These are phyloP conservation scores for Flaveria linearis DNA, from an alignment of 129 eudicot species.

Conservation along the genomic window DNA sequence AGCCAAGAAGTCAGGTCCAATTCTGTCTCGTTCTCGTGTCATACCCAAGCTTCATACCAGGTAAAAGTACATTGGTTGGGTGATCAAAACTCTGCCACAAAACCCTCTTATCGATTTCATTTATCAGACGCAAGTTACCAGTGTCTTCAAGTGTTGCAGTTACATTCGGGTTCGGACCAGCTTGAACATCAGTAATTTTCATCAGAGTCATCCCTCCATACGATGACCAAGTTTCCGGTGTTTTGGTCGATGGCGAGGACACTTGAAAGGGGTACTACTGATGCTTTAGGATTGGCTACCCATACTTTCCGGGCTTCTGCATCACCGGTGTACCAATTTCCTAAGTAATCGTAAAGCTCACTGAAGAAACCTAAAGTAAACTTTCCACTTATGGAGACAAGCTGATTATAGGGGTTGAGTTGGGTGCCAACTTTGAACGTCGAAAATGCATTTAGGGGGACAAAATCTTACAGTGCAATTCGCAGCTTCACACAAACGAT, in stretches of 20 bases:
- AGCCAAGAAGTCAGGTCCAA: constrained; percentile 41
- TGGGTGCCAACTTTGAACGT: constrained; percentile 15
- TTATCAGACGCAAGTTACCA: constrained; percentile 31
- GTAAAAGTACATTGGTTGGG: constrained; percentile 39
- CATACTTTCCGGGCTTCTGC: constrained; percentile 26
- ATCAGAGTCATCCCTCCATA: not conserved
- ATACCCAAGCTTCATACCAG: constrained; percentile 44
- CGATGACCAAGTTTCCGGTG: constrained; percentile 34
- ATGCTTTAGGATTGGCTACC: constrained; percentile 41
- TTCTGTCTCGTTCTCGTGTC: constrained; percentile 2
- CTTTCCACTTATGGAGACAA: constrained; percentile 22
- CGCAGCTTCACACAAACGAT: constrained; percentile 20
- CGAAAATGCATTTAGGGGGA: constrained; percentile 20
- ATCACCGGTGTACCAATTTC: constrained; percentile 41
- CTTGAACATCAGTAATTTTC: constrained; percentile 18
- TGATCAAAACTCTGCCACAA: constrained; percentile 51
- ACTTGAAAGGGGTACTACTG: constrained; percentile 16
- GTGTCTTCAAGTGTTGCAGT: constrained; percentile 36
- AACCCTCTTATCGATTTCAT: constrained; percentile 16
- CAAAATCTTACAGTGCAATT: constrained; percentile 29
- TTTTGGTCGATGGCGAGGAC: constrained; percentile 23
- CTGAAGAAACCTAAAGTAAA: constrained; percentile 41
- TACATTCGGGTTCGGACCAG: constrained; percentile 20
- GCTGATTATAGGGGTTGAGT: constrained; percentile 13
- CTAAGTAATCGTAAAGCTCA: constrained; percentile 29